Evolutionary conservation across 495 filamentous ascomycete genomes (phyloP).

Genomic region (Tuber aestivum): DNA sequence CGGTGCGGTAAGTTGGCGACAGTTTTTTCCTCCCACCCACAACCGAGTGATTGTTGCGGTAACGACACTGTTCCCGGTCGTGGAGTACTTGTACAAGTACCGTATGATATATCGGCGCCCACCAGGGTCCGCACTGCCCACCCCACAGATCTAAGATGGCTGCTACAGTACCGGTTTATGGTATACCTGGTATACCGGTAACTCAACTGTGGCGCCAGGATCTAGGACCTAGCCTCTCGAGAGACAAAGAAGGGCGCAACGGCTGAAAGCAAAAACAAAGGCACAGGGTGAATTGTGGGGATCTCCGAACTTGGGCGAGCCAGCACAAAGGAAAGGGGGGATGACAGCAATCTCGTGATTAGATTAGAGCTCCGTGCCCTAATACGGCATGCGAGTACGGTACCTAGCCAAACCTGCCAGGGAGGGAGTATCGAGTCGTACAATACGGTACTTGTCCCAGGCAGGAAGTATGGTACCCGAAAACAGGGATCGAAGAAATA

Average conservation of each 20-base stretch:
- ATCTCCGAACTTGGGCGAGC: background rate
- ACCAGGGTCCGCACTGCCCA: background rate
- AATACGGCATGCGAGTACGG: background rate
- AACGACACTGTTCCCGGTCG: background rate
- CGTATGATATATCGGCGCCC: background rate
- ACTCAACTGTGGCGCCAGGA: background rate
- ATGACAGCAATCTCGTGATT: slow-evolving; percentile 10
- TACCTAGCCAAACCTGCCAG: too few relatives aligned
- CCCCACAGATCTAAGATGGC: background rate
- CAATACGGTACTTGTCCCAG: background rate
- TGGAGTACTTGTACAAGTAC: background rate
- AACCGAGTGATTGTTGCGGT: background rate
- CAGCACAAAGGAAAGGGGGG: slow-evolving; percentile 12
- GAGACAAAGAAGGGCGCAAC: background rate
- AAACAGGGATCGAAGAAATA: background rate
- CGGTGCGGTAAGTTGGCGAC: background rate
- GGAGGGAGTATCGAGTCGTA: background rate
- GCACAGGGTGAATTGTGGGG: background rate
- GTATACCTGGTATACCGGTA: too few relatives aligned
- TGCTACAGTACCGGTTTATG: too few relatives aligned
- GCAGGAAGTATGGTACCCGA: background rate
- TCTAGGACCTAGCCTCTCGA: background rate
- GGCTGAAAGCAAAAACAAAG: background rate
- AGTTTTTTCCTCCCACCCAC: background rate
- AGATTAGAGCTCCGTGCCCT: slow-evolving; percentile 6